Evolutionary conservation across 78 protist species (phyloP).

Genomic region (slime mould (Dictyostelium discoideum)): dicty_2.7 NC_007088.5:5166001-5166500

Average conservation of each 20-base stretch:
- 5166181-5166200: not conserved
- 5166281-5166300: constrained; percentile 16
- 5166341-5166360: constrained; percentile 30
- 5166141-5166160: constrained; percentile 24
- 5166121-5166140: not conserved
- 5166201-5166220: no score
- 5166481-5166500: not conserved
- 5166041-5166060: constrained; percentile 28
- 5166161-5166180: not conserved
- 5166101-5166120: not conserved
- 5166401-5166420: constrained; percentile 36
- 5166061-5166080: not conserved
- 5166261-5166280: not conserved
- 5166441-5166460: not conserved
- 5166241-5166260: not conserved
- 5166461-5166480: not conserved
- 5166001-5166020: constrained; percentile 35
- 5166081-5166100: constrained; percentile 10
- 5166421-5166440: not conserved
- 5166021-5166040: constrained; percentile 58
- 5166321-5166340: constrained; percentile 69
- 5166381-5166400: constrained; percentile 8
- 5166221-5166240: no score
- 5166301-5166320: constrained; percentile 45
- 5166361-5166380: constrained; percentile 37